Percentiles rank a stretch among this genome's conserved stretches.
These are phyloP conservation scores for Melampsora occidentalis DNA, from an alignment of 1,284 basidiomycete genomes.

Conservation along the genomic window DNA sequence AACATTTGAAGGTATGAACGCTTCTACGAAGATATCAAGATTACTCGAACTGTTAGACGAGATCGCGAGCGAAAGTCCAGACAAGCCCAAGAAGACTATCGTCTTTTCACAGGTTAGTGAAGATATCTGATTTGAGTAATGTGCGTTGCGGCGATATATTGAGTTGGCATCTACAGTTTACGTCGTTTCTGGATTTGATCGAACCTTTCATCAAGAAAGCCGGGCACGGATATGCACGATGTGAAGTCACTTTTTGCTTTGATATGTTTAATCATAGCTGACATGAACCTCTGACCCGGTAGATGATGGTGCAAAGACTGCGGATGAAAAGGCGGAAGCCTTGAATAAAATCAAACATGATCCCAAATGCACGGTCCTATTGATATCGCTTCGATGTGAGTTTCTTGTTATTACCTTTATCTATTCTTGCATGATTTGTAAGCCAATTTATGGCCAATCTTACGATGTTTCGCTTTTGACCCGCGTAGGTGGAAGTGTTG, in stretches of 20 bases:
- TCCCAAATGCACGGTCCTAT: constrained; percentile 26
- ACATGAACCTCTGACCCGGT: neutral
- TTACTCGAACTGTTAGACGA: constrained; percentile 49
- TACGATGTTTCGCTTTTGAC: neutral
- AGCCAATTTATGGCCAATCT: no score
- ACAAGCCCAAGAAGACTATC: constrained; percentile 47
- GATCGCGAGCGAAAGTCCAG: constrained; percentile 42
- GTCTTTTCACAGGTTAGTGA: constrained; percentile 49
- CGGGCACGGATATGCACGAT: constrained; percentile 49
- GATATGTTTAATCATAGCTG: neutral
- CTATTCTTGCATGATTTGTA: neutral
- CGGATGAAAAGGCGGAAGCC: constrained; percentile 26
- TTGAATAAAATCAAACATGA: constrained; percentile 26
- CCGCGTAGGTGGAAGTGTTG: constrained; percentile 54
- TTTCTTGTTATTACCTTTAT: neutral
- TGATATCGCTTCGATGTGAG: constrained; percentile 36
- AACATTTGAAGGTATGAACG: constrained; percentile 26
- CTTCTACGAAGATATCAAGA: constrained; percentile 51
- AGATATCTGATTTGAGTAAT: neutral
- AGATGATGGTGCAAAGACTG: constrained; percentile 31
- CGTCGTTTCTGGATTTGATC: constrained; percentile 52
- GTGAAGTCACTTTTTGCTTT: constrained; percentile 13
- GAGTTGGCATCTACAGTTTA: constrained; percentile 48
- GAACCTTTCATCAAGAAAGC: constrained; percentile 48
- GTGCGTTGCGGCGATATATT: neutral